A percentile compares a stretch with the other conserved stretches of the same genome.
phyloP scores from a whole-genome alignment of 768 basidiomycete genomes.

The Lactifluus piperatus region DNA sequence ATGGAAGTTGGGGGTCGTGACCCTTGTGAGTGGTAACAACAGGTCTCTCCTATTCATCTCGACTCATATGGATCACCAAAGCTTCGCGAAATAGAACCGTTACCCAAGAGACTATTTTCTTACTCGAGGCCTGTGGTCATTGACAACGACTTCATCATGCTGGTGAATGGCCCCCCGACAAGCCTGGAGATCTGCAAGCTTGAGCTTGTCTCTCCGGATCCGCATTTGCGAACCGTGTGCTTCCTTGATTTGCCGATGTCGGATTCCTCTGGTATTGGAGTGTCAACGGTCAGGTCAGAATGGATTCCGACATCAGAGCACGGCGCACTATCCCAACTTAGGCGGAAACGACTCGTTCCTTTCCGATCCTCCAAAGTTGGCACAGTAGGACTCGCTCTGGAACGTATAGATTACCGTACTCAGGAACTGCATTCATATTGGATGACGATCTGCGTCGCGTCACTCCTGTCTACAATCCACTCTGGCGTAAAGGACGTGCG shows the following conservation, averaged over 20 bases:
- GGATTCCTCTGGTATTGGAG: background rate
- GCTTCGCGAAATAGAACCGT: background rate
- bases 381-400: background rate
- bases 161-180: background rate
- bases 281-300: background rate
- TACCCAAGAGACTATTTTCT: background rate
- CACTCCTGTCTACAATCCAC: background rate
- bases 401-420: background rate
- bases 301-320: background rate
- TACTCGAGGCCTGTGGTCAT: background rate
- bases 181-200: constrained; percentile 4
- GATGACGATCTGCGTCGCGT: constrained; percentile 6
- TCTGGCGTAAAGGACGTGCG: background rate
- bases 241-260: background rate
- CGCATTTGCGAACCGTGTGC: background rate
- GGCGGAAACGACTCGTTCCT: background rate
- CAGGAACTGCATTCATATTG: background rate
- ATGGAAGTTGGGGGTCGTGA: constrained; percentile 4
- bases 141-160: background rate
- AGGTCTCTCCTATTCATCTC: background rate
- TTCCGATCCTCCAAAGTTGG: constrained; percentile 7
- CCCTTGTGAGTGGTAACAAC: background rate
- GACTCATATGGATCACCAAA: background rate
- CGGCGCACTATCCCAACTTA: background rate
- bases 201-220: background rate